Base-by-base conservation (phyloP, 2,329 filamentous ascomycete species). In the Colletotrichum gloeosporioides region DNA sequence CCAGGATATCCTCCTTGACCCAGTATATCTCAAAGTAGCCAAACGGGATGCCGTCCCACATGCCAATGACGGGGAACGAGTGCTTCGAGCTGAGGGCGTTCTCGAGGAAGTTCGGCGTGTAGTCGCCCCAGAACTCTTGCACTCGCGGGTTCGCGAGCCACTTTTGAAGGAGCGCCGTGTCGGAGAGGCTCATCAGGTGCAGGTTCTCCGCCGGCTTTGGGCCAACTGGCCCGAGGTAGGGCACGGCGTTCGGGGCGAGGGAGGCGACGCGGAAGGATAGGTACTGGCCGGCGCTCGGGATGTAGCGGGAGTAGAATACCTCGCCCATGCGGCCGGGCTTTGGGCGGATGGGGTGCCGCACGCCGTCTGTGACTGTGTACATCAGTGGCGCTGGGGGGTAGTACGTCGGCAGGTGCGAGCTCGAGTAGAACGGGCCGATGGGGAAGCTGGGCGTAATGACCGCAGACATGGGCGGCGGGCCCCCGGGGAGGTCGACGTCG, bases 11-110 rank as follows among this genome's bases (percentile, higher is more conserved):
- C 83, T 99, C 97, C 81, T 98, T 98, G 5, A 97, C 95, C 96
- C 97, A 99, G 86, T 99, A 99, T 39, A 99, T 90, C 87, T 99
- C 97, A 82, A 99, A 98, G 83, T 98, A 99, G 0, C 96, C 97
- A 86, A 99, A 99, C 0, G 96, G 96, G 76, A 96, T 94, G 13
- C 95, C 96, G 80, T 99, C 95, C 95, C 96, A 99, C 82, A 96
- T 93, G 1, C 95, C 97, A 77, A 99, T 96, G 1, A 93, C 95
- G 0, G 97, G 97, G 84, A 99, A 98, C 10, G 93, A 95, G 84
- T 98, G 94, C 22, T 89, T 89, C 25, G 90, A 92, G 15, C 89
- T 89, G 13, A 99, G 86, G 0, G 90, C 92, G 4, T 86, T 87
- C 25, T 89, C 87, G 5, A 99, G 87, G 77, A 98, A 98, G 3